These are phyloP conservation scores for Sporobolomyces roseus DNA, from an alignment of 768 basidiomycete genomes.

Conservation along the genomic window DNA sequence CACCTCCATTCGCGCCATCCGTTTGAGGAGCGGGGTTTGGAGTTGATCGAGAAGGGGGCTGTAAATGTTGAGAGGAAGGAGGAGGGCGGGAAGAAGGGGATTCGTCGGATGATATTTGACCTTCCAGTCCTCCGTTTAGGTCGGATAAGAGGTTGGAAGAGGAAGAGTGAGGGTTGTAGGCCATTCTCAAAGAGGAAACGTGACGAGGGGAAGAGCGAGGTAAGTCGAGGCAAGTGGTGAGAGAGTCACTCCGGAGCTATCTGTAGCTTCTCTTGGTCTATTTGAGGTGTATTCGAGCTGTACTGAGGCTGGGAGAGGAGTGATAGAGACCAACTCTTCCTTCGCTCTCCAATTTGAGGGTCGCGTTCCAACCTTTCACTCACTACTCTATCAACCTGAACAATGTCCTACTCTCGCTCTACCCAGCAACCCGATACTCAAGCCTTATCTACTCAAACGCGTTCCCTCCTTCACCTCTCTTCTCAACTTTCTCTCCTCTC, in stretches of 20 bases:
- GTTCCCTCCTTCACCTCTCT: constrained; percentile 28
- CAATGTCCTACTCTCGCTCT: neutral
- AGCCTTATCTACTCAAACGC: constrained; percentile 9
- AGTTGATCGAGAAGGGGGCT: neutral
- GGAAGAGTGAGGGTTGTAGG: constrained; percentile 33
- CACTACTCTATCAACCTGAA: neutral
- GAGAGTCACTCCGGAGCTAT: too few relatives aligned
- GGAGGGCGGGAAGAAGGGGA: neutral
- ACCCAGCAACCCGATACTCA: neutral
- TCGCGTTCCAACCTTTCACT: neutral
- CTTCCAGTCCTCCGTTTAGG: constrained; percentile 18
- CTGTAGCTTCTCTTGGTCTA: too few relatives aligned
- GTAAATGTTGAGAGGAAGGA: neutral
- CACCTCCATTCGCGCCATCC: neutral
- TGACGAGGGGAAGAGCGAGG: neutral
- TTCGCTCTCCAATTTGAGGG: too few relatives aligned
- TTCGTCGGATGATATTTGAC: constrained; percentile 34
- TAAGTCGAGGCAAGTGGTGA: neutral
- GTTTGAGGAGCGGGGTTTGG: neutral
- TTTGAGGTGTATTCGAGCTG: neutral
- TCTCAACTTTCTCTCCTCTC: constrained; percentile 47
- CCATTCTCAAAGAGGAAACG: constrained; percentile 17
- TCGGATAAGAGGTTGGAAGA: constrained; percentile 23
- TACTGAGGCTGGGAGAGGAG: neutral
- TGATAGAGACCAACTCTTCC: neutral